phyloP scores from a whole-genome alignment of 257 asterid species.

The Paraleonurus japonicus region DNA sequence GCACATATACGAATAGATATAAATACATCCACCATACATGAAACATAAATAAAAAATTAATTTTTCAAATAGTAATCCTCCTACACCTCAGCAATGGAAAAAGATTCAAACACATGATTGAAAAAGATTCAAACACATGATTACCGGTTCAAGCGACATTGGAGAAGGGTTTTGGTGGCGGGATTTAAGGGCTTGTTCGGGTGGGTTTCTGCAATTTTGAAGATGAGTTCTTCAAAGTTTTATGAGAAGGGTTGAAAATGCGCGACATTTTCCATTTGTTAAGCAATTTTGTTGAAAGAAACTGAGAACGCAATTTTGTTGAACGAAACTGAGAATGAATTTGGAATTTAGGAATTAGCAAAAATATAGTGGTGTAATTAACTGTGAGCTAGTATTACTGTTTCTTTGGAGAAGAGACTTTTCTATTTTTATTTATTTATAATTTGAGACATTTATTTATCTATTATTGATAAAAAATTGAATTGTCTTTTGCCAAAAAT shows the following conservation, averaged over 20 bases:
- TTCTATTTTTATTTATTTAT: too few species aligned
- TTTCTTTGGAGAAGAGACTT: too few species aligned
- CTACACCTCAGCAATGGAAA: background rate
- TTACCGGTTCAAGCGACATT: conserved; percentile 25
- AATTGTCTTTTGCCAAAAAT: too few species aligned
- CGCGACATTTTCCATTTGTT: conserved; percentile 8
- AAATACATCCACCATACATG: conserved; percentile 17
- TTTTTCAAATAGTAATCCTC: background rate
- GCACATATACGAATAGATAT: background rate
- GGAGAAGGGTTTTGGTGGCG: conserved; percentile 24
- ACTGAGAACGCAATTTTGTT: too few species aligned
- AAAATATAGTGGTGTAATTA: too few species aligned
- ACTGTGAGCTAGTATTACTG: background rate
- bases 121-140: too few species aligned
- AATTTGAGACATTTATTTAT: too few species aligned
- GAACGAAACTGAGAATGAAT: too few species aligned
- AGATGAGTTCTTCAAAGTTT: conserved; percentile 27
- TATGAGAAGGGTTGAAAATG: conserved; percentile 17
- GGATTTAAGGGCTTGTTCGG: conserved; percentile 34
- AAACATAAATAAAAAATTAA: background rate
- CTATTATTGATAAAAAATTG: too few species aligned
- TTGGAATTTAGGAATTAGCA: too few species aligned
- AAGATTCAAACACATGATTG: background rate
- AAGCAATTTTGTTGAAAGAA: background rate
- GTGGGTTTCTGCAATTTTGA: conserved; percentile 31